A percentile compares a stretch with the other conserved stretches of the same genome.
These are phyloP conservation scores for Microglena sp. DNA, from an alignment of 139 green algal species.

Conservation along the genomic window DNA sequence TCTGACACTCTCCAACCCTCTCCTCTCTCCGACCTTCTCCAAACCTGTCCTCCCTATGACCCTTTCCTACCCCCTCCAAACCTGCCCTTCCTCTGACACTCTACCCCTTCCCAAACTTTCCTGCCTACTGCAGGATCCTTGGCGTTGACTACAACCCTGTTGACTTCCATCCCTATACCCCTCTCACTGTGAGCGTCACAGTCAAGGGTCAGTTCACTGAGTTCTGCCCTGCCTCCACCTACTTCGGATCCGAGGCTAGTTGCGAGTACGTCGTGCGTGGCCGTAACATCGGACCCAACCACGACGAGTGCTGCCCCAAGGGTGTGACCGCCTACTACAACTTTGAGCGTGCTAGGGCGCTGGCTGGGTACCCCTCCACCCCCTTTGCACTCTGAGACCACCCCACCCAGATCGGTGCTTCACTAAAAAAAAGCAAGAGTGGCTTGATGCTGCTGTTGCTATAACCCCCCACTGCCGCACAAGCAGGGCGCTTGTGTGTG, in stretches of 20 bases:
- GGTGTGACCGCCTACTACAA: slow-evolving; percentile 11
- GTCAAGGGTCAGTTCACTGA: not conserved
- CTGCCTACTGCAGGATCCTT: slow-evolving; percentile 12
- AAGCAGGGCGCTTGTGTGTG: too few species aligned
- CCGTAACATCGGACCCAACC: not conserved
- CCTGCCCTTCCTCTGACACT: too few species aligned
- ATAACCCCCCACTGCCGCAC: too few species aligned
- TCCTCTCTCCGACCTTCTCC: not conserved
- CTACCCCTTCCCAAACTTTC: too few species aligned
- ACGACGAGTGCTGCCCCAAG: slow-evolving; percentile 13
- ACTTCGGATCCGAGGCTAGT: slow-evolving; percentile 4
- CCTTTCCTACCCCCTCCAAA: not conserved
- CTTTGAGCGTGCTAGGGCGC: too few species aligned
- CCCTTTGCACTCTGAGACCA: too few species aligned
- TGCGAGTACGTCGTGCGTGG: slow-evolving; percentile 18
- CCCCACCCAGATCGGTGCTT: too few species aligned
- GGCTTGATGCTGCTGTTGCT: too few species aligned
- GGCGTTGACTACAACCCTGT: slow-evolving; percentile 13
- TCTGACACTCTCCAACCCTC: not conserved
- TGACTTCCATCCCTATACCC: slow-evolving; percentile 8
- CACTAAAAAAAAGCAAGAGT: too few species aligned
- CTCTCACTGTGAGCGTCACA: not conserved
- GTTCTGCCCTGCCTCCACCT: slow-evolving; percentile 15
- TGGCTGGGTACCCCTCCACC: too few species aligned
- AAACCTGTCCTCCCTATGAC: not conserved